Evolutionary conservation across 345 rosid species (phyloP).

Genomic region (Limnanthes douglasii): DNA sequence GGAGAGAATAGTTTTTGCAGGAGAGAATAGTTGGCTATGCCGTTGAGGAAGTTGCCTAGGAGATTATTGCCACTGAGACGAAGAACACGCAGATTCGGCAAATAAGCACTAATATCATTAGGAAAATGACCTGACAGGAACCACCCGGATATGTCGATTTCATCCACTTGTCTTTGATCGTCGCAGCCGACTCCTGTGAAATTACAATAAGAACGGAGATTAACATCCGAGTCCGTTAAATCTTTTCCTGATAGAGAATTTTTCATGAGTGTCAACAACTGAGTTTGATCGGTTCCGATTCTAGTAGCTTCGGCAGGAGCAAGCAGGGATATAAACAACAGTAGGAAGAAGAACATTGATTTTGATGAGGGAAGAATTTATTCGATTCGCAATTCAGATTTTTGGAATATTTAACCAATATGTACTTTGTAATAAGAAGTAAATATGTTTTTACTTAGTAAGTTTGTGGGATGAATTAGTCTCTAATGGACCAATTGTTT

Average conservation of each 20-base stretch:
- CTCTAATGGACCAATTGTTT: no score
- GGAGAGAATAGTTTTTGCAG: constrained; percentile 60
- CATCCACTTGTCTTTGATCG: constrained; percentile 31
- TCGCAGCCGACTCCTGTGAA: constrained; percentile 61
- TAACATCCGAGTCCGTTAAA: constrained; percentile 57
- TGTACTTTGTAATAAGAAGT: no score
- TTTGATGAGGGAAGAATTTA: no score
- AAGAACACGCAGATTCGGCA: constrained; percentile 55
- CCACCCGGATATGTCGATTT: constrained; percentile 44
- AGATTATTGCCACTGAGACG: constrained; percentile 43
- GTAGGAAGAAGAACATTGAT: no score
- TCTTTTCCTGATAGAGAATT: constrained; percentile 32
- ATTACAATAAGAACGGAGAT: constrained; percentile 30
- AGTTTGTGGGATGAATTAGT: no score
- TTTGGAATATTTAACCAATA: no score
- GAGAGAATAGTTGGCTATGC: constrained; percentile 39
- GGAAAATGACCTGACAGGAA: constrained; percentile 59
- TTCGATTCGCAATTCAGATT: no score
- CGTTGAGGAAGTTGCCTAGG: constrained; percentile 31
- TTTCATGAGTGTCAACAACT: constrained; percentile 55
- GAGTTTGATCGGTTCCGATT: constrained; percentile 33
- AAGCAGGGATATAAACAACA: no score
- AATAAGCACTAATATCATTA: constrained; percentile 37
- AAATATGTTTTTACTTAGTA: no score
- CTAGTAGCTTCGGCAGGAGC: no score